These are phyloP conservation scores for Blastobotrys muscicola DNA, from an alignment of 805 yeast species.

Conservation along the genomic window DNA sequence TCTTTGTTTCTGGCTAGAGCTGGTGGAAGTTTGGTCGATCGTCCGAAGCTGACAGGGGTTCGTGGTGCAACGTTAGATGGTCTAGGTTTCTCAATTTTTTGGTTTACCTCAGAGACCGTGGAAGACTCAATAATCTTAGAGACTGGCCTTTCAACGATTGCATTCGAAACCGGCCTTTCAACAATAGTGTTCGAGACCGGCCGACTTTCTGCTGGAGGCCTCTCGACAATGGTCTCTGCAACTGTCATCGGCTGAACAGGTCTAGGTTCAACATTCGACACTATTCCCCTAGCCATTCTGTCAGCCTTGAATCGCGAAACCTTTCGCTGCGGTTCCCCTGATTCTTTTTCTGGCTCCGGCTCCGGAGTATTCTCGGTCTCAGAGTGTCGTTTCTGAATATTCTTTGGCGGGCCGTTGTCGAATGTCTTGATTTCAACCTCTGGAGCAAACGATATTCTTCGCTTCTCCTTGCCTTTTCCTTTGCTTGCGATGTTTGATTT, in stretches of 20 bases:
- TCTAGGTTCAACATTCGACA: not conserved
- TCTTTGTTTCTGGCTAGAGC: too few relatives aligned
- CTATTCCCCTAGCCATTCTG: constrained; percentile 1
- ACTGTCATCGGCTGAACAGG: not conserved
- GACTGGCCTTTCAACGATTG: constrained; percentile 32
- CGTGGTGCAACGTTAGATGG: not conserved
- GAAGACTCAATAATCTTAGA: not conserved
- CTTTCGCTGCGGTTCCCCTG: constrained; percentile 11
- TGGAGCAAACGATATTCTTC: constrained; percentile 42
- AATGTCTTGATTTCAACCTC: constrained; percentile 49
- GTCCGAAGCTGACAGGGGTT: not conserved
- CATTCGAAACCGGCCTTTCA: constrained; percentile 23
- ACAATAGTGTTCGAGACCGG: constrained; percentile 3
- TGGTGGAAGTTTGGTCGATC: too few relatives aligned
- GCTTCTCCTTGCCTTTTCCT: constrained; percentile 4
- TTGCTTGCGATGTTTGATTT: not conserved
- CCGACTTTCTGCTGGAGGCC: not conserved
- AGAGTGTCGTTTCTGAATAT: not conserved
- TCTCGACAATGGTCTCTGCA: not conserved
- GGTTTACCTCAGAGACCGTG: not conserved
- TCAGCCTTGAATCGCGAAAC: constrained; percentile 27
- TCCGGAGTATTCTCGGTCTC: not conserved
- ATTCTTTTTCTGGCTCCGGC: constrained; percentile 5
- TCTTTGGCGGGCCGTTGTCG: constrained; percentile 40
- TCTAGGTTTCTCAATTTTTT: not conserved